phyloP scores from a whole-genome alignment of 257 asterid genomes.

The Solanum ossicruentum region DNA sequence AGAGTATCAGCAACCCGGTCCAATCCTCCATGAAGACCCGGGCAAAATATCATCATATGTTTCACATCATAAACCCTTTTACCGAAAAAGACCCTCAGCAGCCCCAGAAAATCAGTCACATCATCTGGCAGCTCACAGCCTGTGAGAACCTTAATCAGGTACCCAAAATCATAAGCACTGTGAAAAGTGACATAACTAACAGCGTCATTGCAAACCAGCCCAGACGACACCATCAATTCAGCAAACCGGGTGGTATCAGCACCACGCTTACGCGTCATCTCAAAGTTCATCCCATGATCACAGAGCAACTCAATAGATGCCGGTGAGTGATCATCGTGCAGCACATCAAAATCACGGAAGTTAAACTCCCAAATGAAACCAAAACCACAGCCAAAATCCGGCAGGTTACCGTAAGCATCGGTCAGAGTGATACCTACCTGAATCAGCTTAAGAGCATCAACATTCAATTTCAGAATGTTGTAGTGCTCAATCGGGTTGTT shows the following conservation, averaged over 20 bases:
- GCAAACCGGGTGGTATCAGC: slow-evolving; percentile 41
- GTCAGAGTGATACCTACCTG: slow-evolving; percentile 76
- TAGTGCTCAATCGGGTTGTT: slow-evolving; percentile 39
- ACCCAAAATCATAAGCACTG: slow-evolving; percentile 71
- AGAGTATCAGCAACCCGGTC: slow-evolving; percentile 52
- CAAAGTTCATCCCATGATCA: slow-evolving; percentile 52
- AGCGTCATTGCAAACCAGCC: slow-evolving; percentile 43
- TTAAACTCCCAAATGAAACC: slow-evolving; percentile 69
- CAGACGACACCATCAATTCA: slow-evolving; percentile 58
- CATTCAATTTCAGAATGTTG: slow-evolving; percentile 47
- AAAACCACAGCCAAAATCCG: slow-evolving; percentile 28
- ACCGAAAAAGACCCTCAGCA: slow-evolving; percentile 53
- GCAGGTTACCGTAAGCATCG: slow-evolving; percentile 49
- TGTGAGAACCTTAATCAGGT: slow-evolving; percentile 49
- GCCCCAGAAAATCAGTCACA: slow-evolving; percentile 30
- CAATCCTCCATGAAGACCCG: slow-evolving; percentile 64
- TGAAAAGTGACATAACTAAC: slow-evolving; percentile 58
- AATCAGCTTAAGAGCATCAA: slow-evolving; percentile 60
- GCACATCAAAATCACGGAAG: slow-evolving; percentile 50
- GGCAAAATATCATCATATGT: slow-evolving; percentile 52
- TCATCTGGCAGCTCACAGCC: slow-evolving; percentile 41
- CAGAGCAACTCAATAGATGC: slow-evolving; percentile 53
- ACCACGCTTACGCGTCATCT: slow-evolving; percentile 23
- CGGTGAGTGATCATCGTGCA: slow-evolving; percentile 38
- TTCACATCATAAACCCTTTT: slow-evolving; percentile 63